These are phyloP conservation scores for Middelhovenomyces tepae DNA, from an alignment of 805 yeast species.

Conservation along the genomic window DNA sequence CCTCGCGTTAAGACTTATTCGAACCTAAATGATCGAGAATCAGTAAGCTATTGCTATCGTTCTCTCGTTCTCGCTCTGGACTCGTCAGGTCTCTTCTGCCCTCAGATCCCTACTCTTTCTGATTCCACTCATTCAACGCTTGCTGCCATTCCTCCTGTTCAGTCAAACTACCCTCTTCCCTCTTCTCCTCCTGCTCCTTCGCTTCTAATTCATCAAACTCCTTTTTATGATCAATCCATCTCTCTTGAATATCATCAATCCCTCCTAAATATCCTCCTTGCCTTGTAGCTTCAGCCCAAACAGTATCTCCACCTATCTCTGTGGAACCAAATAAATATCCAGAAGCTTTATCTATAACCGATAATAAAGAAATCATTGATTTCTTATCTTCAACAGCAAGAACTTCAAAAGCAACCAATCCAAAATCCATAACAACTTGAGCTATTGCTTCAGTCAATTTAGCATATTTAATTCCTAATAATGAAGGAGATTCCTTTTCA, in stretches of 20 bases:
- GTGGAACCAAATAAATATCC: slow-evolving; percentile 91
- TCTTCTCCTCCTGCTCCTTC: slow-evolving; percentile 31
- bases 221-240: slow-evolving; percentile 87
- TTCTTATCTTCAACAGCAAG: slow-evolving; percentile 84
- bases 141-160: slow-evolving; percentile 65
- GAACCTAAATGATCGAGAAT: too few species aligned
- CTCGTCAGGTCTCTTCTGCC: slow-evolving; percentile 1
- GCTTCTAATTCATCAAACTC: slow-evolving; percentile 58
- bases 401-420: slow-evolving; percentile 81
- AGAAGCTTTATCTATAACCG: slow-evolving; percentile 78
- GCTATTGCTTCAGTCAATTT: slow-evolving; percentile 68
- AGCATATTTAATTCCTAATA: slow-evolving; percentile 52
- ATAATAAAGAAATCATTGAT: slow-evolving; percentile 76
- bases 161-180: slow-evolving; percentile 13
- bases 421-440: slow-evolving; percentile 79
- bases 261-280: slow-evolving; percentile 45
- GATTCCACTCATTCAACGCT: slow-evolving; percentile 53
- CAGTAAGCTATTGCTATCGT: too few species aligned
- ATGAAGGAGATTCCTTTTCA: slow-evolving; percentile 62
- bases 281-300: slow-evolving; percentile 95
- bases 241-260: slow-evolving; percentile 74
- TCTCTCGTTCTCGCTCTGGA: too few species aligned
- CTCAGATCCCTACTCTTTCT: slow-evolving; percentile 25
- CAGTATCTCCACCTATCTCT: slow-evolving; percentile 93
- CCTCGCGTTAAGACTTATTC: too few species aligned